Evolutionary conservation across 345 rosid genomes (phyloP).

Genomic region (Psidium friedrichsthalianum): DNA sequence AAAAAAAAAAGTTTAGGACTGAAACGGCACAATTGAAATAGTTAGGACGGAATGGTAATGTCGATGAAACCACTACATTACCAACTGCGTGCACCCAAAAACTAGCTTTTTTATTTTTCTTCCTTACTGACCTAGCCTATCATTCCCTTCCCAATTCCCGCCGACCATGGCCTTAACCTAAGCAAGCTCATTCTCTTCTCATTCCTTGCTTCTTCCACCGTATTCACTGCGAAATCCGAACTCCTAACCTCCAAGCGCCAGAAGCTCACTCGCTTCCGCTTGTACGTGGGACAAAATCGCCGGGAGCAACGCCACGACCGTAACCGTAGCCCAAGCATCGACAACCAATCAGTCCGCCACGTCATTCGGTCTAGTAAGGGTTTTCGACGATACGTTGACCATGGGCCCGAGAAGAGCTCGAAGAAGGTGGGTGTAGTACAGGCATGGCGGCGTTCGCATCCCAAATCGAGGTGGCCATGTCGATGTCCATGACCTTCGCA

Average conservation of each 20-base stretch:
- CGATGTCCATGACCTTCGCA: not conserved
- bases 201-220: not conserved
- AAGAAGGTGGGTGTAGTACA: conserved; percentile 1
- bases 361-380: not conserved
- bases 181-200: not conserved
- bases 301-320: not conserved
- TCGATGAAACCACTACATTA: not conserved
- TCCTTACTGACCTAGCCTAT: not conserved
- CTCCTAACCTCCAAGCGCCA: not conserved
- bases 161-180: not conserved
- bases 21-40: no score
- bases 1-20: no score
- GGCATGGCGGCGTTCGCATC: not conserved
- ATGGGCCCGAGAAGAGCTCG: not conserved
- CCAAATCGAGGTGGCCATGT: not conserved
- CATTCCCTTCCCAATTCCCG: not conserved
- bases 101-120: not conserved
- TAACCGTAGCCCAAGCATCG: not conserved
- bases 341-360: not conserved
- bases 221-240: not conserved
- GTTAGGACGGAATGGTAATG: no score
- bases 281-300: conserved; percentile 5
- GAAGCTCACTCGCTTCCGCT: conserved; percentile 14
- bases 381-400: not conserved
- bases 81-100: no score